phyloP scores from a whole-genome alignment of 2,329 filamentous ascomycete genomes.

The Setomelanomma holmii region DNA sequence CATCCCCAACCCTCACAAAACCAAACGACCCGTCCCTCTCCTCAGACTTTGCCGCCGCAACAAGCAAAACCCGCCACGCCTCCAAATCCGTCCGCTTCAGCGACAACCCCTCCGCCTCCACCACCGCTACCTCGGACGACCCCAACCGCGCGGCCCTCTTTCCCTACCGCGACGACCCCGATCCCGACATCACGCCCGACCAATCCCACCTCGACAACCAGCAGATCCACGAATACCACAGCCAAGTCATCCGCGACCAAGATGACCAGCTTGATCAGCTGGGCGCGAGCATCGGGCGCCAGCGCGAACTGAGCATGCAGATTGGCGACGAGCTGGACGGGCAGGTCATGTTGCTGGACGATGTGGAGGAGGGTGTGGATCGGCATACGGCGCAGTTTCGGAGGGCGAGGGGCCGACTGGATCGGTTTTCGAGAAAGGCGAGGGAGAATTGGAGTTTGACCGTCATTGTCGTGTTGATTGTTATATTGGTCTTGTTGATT shows the following conservation, averaged over 20 bases:
- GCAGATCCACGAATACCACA: conserved; percentile 87
- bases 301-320: conserved; percentile 91
- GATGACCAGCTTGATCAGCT: conserved; percentile 91
- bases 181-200: conserved; percentile 52
- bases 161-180: conserved; percentile 75
- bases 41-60: conserved; percentile 47
- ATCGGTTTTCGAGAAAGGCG: conserved; percentile 74
- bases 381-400: conserved; percentile 79
- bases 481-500: conserved; percentile 83
- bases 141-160: conserved; percentile 64
- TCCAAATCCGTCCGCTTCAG: conserved; percentile 87
- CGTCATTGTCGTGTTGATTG: conserved; percentile 78
- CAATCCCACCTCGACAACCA: conserved; percentile 73
- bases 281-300: conserved; percentile 84
- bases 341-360: conserved; percentile 87
- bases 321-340: conserved; percentile 95
- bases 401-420: conserved; percentile 74
- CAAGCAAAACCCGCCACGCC: conserved; percentile 42
- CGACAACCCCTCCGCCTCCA: conserved; percentile 58
- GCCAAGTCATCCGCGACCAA: conserved; percentile 81
- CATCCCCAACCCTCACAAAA: conserved; percentile 48
- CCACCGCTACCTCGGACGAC: conserved; percentile 54
- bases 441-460: conserved; percentile 89
- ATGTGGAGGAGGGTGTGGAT: conserved; percentile 83
- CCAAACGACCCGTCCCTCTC: conserved; percentile 52